Evolutionary conservation across 441 rosid genomes (phyloP), one percentile per base, ranked within the genome.

Genomic region (Hura crepitans): DNA sequence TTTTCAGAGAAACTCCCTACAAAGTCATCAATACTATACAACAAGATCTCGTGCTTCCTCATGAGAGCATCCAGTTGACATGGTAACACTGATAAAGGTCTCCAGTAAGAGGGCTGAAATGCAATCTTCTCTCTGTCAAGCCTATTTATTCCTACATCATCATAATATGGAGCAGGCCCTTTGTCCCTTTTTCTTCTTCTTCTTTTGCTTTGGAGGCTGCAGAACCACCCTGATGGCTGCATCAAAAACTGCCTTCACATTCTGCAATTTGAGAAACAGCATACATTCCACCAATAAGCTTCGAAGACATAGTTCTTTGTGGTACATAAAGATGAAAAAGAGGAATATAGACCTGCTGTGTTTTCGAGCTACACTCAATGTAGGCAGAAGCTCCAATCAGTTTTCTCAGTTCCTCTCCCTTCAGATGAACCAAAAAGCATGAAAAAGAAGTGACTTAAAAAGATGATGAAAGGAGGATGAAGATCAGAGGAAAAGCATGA

Each of bases 331-430:
- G n/a, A 13, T 4, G 3, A 63, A 9, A 6, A 6, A 30, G 14
- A 17, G 3, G 15, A 37, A 0, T 12, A 45, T 43, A 10, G 9
- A 78, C 96, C 96, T 87, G 91, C 72, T 91, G 98, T 73, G 98
- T 93, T 77, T 91, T 93, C 75, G 98, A 89, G 77, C 98, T 91
- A 84, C 98, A 93, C 61, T 93, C 98, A 8, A 88, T 68, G 81
- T 91, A 93, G 28, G 78, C 74, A 25, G 81, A 83, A 17, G 97
- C 98, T 46, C 97, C 97, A 20, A 89, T 85, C 86, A 84, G 82
- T 69, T 86, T 91, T 86, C 82, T 88, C 73, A 93, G 62, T 56
- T 93, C 97, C 77, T 91, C 97, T 20, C 98, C 97, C 98, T 93
- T 73, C 25, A 74, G n/a, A 49, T 62, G 59, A 55, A 66, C 66